A percentile compares a stretch with the other conserved stretches of the same genome.
Conservation (phyloP, 2,329 filamentous ascomycete genomes). For the Beauveria australis region DNA sequence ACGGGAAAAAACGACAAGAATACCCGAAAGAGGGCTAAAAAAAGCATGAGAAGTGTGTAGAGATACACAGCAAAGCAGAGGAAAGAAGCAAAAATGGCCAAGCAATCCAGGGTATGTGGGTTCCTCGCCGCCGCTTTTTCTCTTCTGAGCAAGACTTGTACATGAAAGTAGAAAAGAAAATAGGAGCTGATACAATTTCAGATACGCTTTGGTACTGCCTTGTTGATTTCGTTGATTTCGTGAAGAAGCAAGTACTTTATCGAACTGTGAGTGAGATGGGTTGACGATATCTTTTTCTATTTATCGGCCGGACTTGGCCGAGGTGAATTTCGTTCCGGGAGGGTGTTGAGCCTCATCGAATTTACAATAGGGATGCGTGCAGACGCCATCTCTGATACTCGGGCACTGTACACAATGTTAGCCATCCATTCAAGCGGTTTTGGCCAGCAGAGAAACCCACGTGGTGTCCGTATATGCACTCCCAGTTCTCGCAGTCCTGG, state of each 20-base stretch:
- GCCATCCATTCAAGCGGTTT: background rate
- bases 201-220: background rate
- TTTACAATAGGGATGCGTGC: constrained; percentile 47
- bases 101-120: background rate
- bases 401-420: constrained; percentile 37
- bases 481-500: constrained; percentile 48
- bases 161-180: background rate
- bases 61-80: background rate
- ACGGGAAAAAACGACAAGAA: background rate
- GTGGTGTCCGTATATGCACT: constrained; percentile 57
- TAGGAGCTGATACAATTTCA: background rate
- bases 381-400: constrained; percentile 41
- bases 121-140: background rate
- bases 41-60: background rate
- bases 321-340: constrained; percentile 40
- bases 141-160: background rate
- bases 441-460: constrained; percentile 28
- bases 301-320: background rate
- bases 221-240: background rate
- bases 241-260: background rate
- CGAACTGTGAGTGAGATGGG: background rate
- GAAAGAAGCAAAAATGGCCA: background rate
- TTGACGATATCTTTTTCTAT: background rate
- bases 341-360: constrained; percentile 47
- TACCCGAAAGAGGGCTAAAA: background rate